Percentiles rank a stretch among this genome's conserved stretches.
Evolutionary conservation across 148 eudicot genomes (phyloP).

Genomic region (Drosera capensis): DNA sequence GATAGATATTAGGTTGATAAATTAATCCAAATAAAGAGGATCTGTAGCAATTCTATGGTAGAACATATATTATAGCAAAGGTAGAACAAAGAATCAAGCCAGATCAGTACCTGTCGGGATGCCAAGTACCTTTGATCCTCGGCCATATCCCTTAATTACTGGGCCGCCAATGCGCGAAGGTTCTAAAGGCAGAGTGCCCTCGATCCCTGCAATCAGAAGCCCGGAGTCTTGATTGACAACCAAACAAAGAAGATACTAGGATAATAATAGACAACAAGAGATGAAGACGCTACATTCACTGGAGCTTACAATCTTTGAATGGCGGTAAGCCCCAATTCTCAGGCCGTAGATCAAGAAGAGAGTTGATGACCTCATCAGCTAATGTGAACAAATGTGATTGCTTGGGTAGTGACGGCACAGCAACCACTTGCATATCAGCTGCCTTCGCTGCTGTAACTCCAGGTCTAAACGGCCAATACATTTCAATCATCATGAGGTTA

Average conservation of each 20-base stretch:
- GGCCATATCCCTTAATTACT: constrained; percentile 83
- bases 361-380: constrained; percentile 73
- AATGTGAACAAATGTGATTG: constrained; percentile 51
- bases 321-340: constrained; percentile 87
- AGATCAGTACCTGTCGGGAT: constrained; percentile 67
- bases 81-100: not conserved
- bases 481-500: not conserved
- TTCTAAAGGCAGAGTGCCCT: constrained; percentile 62
- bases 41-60: too few species aligned
- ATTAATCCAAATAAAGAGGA: not conserved
- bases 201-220: constrained; percentile 48
- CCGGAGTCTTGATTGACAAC: too few species aligned
- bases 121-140: constrained; percentile 96
- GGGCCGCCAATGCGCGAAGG: constrained; percentile 94
- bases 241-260: too few species aligned
- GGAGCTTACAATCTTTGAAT: constrained; percentile 68
- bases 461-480: constrained; percentile 28
- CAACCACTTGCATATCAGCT: constrained; percentile 87
- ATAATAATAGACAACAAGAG: too few species aligned
- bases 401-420: constrained; percentile 72
- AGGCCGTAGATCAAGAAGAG: constrained; percentile 70
- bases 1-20: not conserved
- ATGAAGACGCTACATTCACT: too few species aligned
- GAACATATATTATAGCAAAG: not conserved
- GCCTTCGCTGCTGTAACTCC: constrained; percentile 85